Conservation (phyloP, 2,329 filamentous ascomycete genomes). For the Aspergillus amoenus region DNA sequence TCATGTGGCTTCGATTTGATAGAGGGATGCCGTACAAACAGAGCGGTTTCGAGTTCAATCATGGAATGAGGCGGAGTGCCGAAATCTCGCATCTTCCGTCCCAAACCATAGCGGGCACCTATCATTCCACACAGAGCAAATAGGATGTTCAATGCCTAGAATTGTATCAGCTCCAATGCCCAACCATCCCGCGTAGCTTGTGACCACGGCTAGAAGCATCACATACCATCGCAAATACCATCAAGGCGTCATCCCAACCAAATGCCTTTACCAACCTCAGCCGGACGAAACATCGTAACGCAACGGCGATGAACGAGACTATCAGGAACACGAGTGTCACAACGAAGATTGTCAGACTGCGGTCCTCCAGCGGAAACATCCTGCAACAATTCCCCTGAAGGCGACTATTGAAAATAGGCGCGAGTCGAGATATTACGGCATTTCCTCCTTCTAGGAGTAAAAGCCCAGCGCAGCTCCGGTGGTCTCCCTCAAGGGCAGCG, state of each 20-base stretch:
- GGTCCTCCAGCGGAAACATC: slow-evolving; percentile 33
- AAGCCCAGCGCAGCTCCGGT: not conserved
- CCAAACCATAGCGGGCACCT: slow-evolving; percentile 34
- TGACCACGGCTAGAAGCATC: not conserved
- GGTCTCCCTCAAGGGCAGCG: slow-evolving; percentile 3
- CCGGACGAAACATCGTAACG: slow-evolving; percentile 38
- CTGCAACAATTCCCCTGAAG: slow-evolving; percentile 14
- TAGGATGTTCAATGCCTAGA: slow-evolving; percentile 32
- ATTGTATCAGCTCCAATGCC: not conserved
- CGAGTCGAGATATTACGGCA: not conserved
- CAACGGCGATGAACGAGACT: slow-evolving; percentile 33
- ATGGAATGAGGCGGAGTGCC: not conserved
- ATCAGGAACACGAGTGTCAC: slow-evolving; percentile 32
- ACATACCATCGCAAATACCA: slow-evolving; percentile 39
- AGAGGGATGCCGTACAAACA: slow-evolving; percentile 30
- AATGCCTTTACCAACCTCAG: slow-evolving; percentile 35
- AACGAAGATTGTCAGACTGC: slow-evolving; percentile 34
- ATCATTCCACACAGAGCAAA: slow-evolving; percentile 37
- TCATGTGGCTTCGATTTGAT: not conserved
- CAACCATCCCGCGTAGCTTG: not conserved
- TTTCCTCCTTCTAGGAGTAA: not conserved
- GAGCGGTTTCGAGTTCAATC: slow-evolving; percentile 28
- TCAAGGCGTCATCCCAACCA: slow-evolving; percentile 39
- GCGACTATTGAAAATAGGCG: slow-evolving; percentile 7
- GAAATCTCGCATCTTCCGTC: slow-evolving; percentile 24